These are phyloP conservation scores for Arthrocladium fulminans DNA, from an alignment of 2,329 filamentous ascomycete species.

Conservation along the genomic window DNA sequence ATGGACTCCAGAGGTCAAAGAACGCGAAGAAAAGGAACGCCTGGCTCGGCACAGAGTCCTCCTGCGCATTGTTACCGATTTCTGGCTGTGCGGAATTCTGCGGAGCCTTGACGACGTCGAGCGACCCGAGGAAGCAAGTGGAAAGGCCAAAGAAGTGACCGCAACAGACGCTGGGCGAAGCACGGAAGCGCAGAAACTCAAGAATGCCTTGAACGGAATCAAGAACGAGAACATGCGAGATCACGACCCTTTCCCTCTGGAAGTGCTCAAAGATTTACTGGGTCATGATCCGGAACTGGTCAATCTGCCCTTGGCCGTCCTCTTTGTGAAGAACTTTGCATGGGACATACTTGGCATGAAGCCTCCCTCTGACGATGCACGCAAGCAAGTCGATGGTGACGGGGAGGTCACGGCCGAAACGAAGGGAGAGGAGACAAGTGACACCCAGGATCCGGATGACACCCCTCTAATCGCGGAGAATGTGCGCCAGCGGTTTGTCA, in stretches of 20 bases:
- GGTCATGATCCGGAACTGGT: conserved; percentile 87
- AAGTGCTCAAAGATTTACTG: conserved; percentile 94
- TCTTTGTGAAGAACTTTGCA: conserved; percentile 91
- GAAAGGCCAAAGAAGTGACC: conserved; percentile 46
- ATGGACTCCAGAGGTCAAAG: conserved; percentile 69
- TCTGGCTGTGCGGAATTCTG: conserved; percentile 88
- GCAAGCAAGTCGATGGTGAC: conserved; percentile 76
- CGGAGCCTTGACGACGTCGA: conserved; percentile 67
- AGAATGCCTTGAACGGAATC: conserved; percentile 47
- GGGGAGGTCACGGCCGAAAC: conserved; percentile 49
- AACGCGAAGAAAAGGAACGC: conserved; percentile 93
- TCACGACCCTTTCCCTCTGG: conserved; percentile 86
- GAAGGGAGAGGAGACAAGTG: conserved; percentile 31
- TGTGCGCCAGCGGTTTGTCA: conserved; percentile 75
- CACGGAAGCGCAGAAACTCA: conserved; percentile 51
- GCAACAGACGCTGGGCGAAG: conserved; percentile 39
- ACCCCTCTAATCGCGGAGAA: conserved; percentile 66
- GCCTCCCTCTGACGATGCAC: conserved; percentile 60
- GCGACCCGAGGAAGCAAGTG: conserved; percentile 52
- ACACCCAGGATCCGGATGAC: conserved; percentile 46
- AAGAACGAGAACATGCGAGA: conserved; percentile 54
- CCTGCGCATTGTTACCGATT: conserved; percentile 81
- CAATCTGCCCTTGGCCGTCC: conserved; percentile 82
- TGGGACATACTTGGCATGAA: conserved; percentile 90
- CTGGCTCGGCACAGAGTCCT: conserved; percentile 76